Conservation (phyloP, 1,139 yeast species). For the Candida freyschussii region DNA sequence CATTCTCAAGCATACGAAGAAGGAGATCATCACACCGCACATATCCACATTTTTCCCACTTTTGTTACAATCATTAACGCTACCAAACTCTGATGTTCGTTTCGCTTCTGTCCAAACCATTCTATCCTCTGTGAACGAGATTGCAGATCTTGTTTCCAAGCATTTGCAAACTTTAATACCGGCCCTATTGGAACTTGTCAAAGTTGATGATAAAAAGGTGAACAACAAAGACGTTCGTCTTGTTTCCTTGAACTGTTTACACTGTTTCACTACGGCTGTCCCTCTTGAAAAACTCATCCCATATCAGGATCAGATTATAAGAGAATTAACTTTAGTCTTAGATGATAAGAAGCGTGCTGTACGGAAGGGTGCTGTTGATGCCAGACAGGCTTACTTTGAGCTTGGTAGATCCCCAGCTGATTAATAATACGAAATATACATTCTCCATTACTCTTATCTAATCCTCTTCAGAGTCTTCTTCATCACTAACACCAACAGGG, state of each 20-base stretch:
- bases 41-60: conserved; percentile 64
- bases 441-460: neutral
- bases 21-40: conserved; percentile 56
- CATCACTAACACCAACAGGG: conserved; percentile 65
- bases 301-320: conserved; percentile 47
- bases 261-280: conserved; percentile 36
- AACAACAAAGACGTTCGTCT: conserved; percentile 46
- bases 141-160: conserved; percentile 43
- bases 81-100: conserved; percentile 41
- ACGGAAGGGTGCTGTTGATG: conserved; percentile 69
- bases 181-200: conserved; percentile 34
- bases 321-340: conserved; percentile 45
- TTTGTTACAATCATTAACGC: conserved; percentile 57
- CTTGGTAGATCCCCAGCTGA: conserved; percentile 28
- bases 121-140: conserved; percentile 48
- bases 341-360: conserved; percentile 75
- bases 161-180: conserved; percentile 58
- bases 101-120: conserved; percentile 56
- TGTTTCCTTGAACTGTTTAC: conserved; percentile 53
- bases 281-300: conserved; percentile 43
- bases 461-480: conserved; percentile 23
- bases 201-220: conserved; percentile 23
- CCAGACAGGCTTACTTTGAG: conserved; percentile 73
- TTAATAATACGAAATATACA: conserved; percentile 1
- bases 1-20: conserved; percentile 61